phyloP scores from a whole-genome alignment of 148 eudicot species.

The Tetragonia tetragonoides region DNA sequence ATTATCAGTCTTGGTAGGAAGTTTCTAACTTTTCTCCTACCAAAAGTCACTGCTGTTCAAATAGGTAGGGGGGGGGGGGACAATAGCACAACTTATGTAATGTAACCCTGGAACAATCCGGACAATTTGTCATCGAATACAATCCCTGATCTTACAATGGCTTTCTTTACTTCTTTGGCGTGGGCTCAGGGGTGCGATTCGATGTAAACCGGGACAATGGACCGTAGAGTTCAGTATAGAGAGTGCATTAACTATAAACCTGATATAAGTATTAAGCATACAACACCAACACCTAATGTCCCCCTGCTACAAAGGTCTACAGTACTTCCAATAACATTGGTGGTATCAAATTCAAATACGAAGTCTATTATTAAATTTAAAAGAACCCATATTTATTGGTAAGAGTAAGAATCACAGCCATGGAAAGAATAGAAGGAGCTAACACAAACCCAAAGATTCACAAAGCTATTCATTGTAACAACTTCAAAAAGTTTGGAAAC shows the following conservation, averaged over 20 bases:
- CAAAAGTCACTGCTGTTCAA: neutral
- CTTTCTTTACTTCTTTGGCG: neutral
- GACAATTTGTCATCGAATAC: neutral
- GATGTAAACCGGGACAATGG: no score
- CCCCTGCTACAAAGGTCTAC: neutral
- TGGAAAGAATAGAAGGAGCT: neutral
- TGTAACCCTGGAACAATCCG: neutral
- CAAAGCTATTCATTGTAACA: neutral
- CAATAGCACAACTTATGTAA: neutral
- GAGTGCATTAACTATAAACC: neutral
- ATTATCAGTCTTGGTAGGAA: neutral
- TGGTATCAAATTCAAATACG: neutral
- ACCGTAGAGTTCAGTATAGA: neutral
- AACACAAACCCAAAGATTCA: neutral
- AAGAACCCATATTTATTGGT: neutral
- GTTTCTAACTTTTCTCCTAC: neutral
- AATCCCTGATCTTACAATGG: neutral
- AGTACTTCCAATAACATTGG: neutral
- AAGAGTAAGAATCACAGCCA: neutral
- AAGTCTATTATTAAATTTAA: neutral
- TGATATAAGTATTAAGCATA: no score
- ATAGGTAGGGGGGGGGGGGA: neutral
- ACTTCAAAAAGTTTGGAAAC: no score
- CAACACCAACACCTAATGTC: neutral
- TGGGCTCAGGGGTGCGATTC: no score